Evolutionary conservation across 179 eudicot species (phyloP).

Genomic region (Gypsophila paniculata): DNA sequence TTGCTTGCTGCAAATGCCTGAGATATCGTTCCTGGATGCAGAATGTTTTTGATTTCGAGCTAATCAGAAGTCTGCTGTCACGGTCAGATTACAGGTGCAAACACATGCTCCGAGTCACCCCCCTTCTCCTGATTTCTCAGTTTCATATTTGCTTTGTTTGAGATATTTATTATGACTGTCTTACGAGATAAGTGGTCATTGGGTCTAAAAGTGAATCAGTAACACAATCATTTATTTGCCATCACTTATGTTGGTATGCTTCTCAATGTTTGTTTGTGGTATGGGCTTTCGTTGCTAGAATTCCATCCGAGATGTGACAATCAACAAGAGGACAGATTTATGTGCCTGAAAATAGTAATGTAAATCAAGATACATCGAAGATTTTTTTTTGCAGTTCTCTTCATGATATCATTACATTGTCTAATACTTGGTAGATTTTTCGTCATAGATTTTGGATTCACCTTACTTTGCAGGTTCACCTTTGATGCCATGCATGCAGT

Average conservation of each 20-base stretch:
- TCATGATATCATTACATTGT: not conserved
- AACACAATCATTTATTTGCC: not conserved
- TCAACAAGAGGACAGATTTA: not conserved
- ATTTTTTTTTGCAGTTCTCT: not conserved
- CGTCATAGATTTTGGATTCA: not conserved
- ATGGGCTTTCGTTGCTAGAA: not conserved
- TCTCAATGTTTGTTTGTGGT: conserved; percentile 7
- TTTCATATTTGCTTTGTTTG: not conserved
- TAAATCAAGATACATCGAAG: not conserved
- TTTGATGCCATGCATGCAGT: conserved; percentile 99
- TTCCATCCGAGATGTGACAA: not conserved
- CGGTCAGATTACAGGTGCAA: conserved; percentile 80
- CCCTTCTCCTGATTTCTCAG: not conserved
- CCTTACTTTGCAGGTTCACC: conserved; percentile 53
- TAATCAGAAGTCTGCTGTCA: conserved; percentile 67
- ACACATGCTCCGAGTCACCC: not conserved
- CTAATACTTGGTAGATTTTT: not conserved
- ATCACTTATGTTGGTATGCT: not conserved
- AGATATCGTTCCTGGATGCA: conserved; percentile 24
- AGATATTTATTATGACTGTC: not conserved
- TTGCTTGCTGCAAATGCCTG: conserved; percentile 1
- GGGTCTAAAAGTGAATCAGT: not conserved
- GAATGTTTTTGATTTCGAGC: conserved; percentile 92
- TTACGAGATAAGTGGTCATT: not conserved
- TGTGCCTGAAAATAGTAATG: not conserved